Percentiles rank a stretch among this genome's conserved stretches.
Evolutionary conservation across 1,139 yeast genomes (phyloP).

Genomic region (Hansenula sp.): DNA sequence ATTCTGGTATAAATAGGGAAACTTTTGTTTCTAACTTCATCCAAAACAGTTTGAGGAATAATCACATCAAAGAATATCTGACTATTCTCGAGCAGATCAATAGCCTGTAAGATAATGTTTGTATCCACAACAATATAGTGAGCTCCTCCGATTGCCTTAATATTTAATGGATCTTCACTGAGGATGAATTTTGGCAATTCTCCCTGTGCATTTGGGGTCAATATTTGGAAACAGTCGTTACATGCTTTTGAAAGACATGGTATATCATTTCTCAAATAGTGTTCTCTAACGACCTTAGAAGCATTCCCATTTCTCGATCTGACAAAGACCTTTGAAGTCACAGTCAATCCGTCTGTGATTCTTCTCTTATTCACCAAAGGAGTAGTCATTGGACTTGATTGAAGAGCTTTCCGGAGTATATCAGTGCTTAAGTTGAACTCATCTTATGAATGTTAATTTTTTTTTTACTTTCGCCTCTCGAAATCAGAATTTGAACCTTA

Average conservation of each 20-base stretch:
- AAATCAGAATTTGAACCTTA: too few species aligned
- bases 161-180: slow-evolving; percentile 43
- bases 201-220: slow-evolving; percentile 51
- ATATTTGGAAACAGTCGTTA: slow-evolving; percentile 41
- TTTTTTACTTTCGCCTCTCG: too few species aligned
- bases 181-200: slow-evolving; percentile 46
- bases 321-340: slow-evolving; percentile 88
- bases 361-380: slow-evolving; percentile 10
- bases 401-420: too few species aligned
- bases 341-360: slow-evolving; percentile 50
- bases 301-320: slow-evolving; percentile 89
- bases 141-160: slow-evolving; percentile 37
- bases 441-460: too few species aligned
- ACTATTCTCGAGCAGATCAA: slow-evolving; percentile 79
- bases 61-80: slow-evolving; percentile 84
- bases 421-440: too few species aligned
- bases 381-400: slow-evolving; percentile 1
- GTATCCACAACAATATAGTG: slow-evolving; percentile 89
- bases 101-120: slow-evolving; percentile 81
- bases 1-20: slow-evolving; percentile 85
- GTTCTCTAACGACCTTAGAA: slow-evolving; percentile 88
- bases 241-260: slow-evolving; percentile 84
- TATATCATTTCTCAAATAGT: slow-evolving; percentile 85
- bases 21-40: slow-evolving; percentile 86
- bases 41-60: slow-evolving; percentile 89